A percentile compares a stretch with the other conserved stretches of the same genome.
These are phyloP conservation scores for Leptosphaerulina australis DNA, from an alignment of 2,329 filamentous ascomycete genomes.

Conservation along the genomic window DNA sequence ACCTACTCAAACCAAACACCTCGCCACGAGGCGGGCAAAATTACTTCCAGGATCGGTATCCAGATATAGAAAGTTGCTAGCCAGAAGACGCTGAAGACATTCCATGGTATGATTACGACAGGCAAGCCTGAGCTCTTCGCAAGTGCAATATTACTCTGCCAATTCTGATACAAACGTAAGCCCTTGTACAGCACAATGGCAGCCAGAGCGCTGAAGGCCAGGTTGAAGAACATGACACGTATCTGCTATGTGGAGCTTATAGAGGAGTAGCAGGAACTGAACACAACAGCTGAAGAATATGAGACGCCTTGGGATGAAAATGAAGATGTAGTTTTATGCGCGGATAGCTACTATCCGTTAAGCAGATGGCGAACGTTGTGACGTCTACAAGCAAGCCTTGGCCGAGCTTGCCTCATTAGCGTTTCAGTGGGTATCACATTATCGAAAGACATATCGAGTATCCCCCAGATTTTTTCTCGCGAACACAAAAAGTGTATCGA, in stretches of 20 bases:
- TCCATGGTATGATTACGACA: conserved; percentile 51
- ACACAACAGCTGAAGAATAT: conserved; percentile 1
- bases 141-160: conserved; percentile 50
- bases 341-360: conserved; percentile 17
- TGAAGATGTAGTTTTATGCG: conserved; percentile 14
- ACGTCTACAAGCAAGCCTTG: conserved; percentile 28
- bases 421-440: conserved; percentile 34
- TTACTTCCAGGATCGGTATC: conserved; percentile 60
- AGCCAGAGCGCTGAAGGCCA: conserved; percentile 34
- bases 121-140: conserved; percentile 56
- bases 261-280: conserved; percentile 1
- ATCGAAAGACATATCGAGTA: background rate
- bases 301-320: conserved; percentile 9
- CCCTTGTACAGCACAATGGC: conserved; percentile 42
- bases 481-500: background rate
- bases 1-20: conserved; percentile 66
- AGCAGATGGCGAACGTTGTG: conserved; percentile 22
- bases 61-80: conserved; percentile 61
- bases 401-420: conserved; percentile 32
- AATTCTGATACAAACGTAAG: conserved; percentile 44
- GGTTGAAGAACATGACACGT: conserved; percentile 19
- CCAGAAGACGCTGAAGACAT: conserved; percentile 61
- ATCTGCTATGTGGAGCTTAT: conserved; percentile 6
- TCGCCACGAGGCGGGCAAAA: conserved; percentile 61
- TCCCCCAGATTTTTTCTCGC: background rate